Evolutionary conservation across 306 rosid genomes (phyloP), one percentile per base, ranked within the genome.

Genomic region (Ziziphus jujuba): DNA sequence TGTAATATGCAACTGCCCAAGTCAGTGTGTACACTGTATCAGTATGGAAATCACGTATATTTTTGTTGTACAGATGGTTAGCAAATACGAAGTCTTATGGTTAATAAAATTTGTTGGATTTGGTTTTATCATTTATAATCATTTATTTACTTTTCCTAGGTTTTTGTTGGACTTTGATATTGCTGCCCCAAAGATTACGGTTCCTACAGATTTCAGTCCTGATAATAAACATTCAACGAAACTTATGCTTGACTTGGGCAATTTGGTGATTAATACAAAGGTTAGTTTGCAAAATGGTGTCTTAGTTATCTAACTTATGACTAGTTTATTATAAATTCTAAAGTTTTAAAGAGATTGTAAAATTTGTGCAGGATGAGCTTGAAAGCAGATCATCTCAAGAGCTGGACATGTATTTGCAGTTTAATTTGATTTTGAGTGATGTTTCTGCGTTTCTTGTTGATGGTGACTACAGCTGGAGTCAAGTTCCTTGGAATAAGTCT

Each of bases 141-240:
- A 33, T 36, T 76, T 19, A n/a, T 56, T 72, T 19, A 71, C 74
- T 43, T 71, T 55, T 82, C 63, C 58, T 79, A 93, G 99, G 89
- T 93, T 93, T 88, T 76, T 89, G 74, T 66, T 93, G 84, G 89
- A 93, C 82, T 82, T 93, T 82, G 97, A 93, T 71, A 93, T 93
- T 73, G 99, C 99, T 16, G 99, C 99, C 73, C 99, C 99, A 47
- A 93, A 93, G 84, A 88, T 93, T 74, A 88, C 95, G 51, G 86
- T 93, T 77, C 99, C 99, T 69, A 87, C 99, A 20, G 89, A 88
- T 61, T 90, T 90, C 84, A 69, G 78, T 82, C 99, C 95, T 0
- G 91, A 93, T 81, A 80, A 80, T 65, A 63, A 58, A 60, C 89
- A 79, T 87, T 79, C 95, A 16, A 83, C 96, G 53, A 93, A 90